Conservation (phyloP, 768 basidiomycete genomes). For the Phylloporus arenicola region DNA sequence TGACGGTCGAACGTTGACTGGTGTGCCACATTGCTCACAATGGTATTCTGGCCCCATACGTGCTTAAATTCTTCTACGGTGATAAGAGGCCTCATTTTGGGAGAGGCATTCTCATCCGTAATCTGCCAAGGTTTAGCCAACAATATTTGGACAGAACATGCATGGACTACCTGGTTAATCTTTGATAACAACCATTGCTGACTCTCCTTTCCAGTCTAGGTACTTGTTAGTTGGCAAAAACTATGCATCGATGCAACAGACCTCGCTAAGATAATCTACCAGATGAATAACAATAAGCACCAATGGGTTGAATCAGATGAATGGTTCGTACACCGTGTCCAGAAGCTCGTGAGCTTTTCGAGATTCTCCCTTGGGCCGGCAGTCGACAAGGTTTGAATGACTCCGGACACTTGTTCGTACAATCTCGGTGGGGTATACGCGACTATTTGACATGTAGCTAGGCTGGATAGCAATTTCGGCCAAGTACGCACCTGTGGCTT, state of each 20-base stretch:
- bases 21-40: conserved; percentile 39
- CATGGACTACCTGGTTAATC: conserved; percentile 50
- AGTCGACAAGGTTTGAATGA: conserved; percentile 63
- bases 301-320: not conserved
- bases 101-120: conserved; percentile 55
- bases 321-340: conserved; percentile 58
- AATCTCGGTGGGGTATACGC: conserved; percentile 56
- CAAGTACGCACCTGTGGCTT: conserved; percentile 35
- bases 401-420: conserved; percentile 51
- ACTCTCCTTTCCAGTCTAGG: conserved; percentile 67
- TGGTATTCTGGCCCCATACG: conserved; percentile 80
- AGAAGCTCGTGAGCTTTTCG: conserved; percentile 62
- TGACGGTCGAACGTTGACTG: not conserved
- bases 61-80: conserved; percentile 69
- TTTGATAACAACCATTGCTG: conserved; percentile 71
- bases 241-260: conserved; percentile 28
- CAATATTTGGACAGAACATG: not conserved
- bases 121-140: conserved; percentile 38
- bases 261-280: conserved; percentile 70
- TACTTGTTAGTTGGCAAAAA: conserved; percentile 11
- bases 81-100: conserved; percentile 52
- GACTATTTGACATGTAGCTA: conserved; percentile 29
- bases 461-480: not conserved
- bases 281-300: conserved; percentile 19
- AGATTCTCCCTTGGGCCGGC: conserved; percentile 62